Conservation (phyloP, 129 eudicot genomes). For the Arctium minus region DNA sequence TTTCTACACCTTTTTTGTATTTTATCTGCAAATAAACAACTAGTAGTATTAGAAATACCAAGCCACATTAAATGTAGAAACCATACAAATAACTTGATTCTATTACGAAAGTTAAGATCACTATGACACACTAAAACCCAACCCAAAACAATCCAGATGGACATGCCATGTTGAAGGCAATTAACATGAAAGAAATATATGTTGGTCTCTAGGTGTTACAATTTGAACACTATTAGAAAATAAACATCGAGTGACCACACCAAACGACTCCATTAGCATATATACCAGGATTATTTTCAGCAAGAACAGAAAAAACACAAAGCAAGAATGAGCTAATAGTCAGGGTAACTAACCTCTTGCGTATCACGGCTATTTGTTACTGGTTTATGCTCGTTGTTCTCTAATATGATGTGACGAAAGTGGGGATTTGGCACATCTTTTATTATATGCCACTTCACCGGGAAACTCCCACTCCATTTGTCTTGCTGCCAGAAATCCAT, state of each 20-base stretch:
- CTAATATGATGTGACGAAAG: slow-evolving; percentile 78
- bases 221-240: no score
- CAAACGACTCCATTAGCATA: background rate
- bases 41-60: background rate
- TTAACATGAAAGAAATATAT: background rate
- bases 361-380: slow-evolving; percentile 97
- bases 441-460: slow-evolving; percentile 92
- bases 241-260: background rate
- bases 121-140: background rate
- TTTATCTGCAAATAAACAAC: slow-evolving; percentile 52
- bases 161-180: background rate
- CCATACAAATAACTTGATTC: background rate
- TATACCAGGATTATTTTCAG: background rate
- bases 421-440: slow-evolving; percentile 91
- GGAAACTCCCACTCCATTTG: slow-evolving; percentile 95
- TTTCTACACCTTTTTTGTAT: slow-evolving; percentile 71
- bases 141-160: background rate
- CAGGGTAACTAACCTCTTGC: slow-evolving; percentile 60
- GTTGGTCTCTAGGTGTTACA: no score
- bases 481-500: slow-evolving; percentile 99
- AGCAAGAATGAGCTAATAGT: background rate
- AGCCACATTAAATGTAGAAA: background rate
- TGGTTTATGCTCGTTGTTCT: slow-evolving; percentile 92
- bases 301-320: background rate
- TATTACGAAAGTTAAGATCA: background rate